Percentiles rank a stretch among this genome's conserved stretches.
Evolutionary conservation across 2,329 filamentous ascomycete species (phyloP).

Genomic region (Colletotrichum noveboracense): DNA sequence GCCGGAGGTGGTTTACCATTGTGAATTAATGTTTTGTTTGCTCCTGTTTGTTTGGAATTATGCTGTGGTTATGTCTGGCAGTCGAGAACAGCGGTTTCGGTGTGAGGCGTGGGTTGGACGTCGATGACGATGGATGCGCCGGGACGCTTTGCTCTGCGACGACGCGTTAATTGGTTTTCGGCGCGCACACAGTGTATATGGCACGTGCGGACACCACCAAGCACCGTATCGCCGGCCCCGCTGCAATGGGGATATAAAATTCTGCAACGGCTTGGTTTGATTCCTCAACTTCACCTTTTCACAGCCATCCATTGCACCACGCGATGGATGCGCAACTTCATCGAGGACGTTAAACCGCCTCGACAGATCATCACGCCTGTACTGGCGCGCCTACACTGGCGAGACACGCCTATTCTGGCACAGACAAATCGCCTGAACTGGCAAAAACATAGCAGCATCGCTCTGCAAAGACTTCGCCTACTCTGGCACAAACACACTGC

Average conservation of each 20-base stretch:
- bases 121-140: slow-evolving; percentile 6
- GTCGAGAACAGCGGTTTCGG: neutral
- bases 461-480: neutral
- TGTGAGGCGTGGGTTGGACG: neutral
- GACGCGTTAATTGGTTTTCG: slow-evolving; percentile 19
- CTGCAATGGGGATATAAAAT: neutral
- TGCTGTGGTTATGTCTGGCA: neutral
- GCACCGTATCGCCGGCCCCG: neutral
- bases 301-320: neutral
- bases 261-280: neutral
- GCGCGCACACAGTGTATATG: neutral
- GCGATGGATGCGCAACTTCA: neutral
- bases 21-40: neutral
- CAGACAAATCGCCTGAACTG: neutral
- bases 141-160: neutral
- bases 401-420: neutral
- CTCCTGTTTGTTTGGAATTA: neutral
- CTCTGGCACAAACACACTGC: neutral
- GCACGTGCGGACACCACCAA: neutral
- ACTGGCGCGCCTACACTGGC: neutral
- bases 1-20: neutral
- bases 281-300: neutral
- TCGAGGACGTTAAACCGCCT: neutral
- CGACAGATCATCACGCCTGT: neutral
- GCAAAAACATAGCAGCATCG: neutral